Evolutionary conservation across 768 basidiomycete genomes (phyloP), one percentile per base, ranked within the genome.

Genomic region (Macrolepiota albuminosa): DNA sequence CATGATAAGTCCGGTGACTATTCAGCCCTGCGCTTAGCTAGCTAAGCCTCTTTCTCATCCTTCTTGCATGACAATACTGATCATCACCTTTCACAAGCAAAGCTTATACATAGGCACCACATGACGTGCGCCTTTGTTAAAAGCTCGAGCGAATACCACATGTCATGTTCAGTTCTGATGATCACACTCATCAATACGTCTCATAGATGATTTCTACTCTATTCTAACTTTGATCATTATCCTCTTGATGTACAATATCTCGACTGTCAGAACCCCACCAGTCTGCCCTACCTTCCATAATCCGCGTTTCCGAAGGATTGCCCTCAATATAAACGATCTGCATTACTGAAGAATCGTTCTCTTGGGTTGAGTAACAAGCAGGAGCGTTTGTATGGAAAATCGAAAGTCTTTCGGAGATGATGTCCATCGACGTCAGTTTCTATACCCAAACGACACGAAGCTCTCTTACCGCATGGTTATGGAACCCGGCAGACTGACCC

Each of bases 351-450:
- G 66, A 73, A 75, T 48, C 66, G 69, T 14, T 73, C 73, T 49
- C 74, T 62, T 6, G 71, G 64, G 54, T 69, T 67, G 9, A 72
- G 48, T 8, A 70, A 18, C 53, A 75, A 51, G 1, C 54, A 61
- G 4, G 72, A 75, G 56, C 74, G 59, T 53, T 75, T 75, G 57
- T 73, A 72, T 21, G 72, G 73, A 63, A 75, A 75, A 56, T 75
- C 73, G 51, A 75, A 68, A 6, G 67, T 66, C 74, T 73, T 55
- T 10, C 8, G 14, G 13, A 26, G 37, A 40, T 18, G 24, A 4
- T 51, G 7, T 52, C 21, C 36, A 47, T 36, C 11, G 53, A 26
- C 0, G 37, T 26, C 42, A 40, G 13, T 49, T 39, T 18, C 3
- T 10, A 40, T 9, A 6, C 31, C 42, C 33, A 29, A 50, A 18